These are phyloP conservation scores for Penicillium sp. DNA, from an alignment of 2,329 filamentous ascomycete species.

Conservation along the genomic window DNA sequence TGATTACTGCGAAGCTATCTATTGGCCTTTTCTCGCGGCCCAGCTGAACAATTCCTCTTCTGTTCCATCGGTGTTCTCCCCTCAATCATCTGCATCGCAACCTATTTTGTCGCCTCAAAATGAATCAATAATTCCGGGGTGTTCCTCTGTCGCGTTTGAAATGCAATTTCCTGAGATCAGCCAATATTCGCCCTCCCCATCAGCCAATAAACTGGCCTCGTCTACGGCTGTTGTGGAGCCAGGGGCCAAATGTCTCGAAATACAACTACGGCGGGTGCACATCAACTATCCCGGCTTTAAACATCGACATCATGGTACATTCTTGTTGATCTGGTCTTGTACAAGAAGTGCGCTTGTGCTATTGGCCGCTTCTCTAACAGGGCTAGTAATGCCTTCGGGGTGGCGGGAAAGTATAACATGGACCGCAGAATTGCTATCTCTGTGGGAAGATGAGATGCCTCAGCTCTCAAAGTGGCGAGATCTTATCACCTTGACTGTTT, in stretches of 20 bases:
- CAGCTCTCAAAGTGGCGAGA: neutral
- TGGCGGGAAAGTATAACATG: neutral
- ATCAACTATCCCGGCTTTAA: neutral
- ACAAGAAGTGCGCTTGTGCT: neutral
- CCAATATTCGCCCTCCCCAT: neutral
- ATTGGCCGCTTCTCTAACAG: neutral
- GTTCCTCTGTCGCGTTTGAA: neutral
- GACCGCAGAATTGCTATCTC: neutral
- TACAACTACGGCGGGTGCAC: neutral
- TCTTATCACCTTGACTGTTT: neutral
- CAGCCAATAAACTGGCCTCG: neutral
- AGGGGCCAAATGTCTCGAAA: neutral
- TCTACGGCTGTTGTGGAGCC: neutral
- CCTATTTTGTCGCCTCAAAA: neutral
- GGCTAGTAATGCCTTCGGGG: neutral
- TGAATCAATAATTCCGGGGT: neutral
- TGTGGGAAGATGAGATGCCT: neutral
- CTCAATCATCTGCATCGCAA: neutral
- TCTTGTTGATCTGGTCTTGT: neutral
- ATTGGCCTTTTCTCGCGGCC: neutral
- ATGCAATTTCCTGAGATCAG: neutral
- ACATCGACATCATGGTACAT: constrained; percentile 4
- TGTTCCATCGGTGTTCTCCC: neutral
- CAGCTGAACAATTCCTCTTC: neutral
- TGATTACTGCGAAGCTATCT: neutral